Percentiles rank a stretch among this genome's conserved stretches.
Evolutionary conservation across 257 asterid species (phyloP).

Genomic region (Forsythia viridissima): DNA sequence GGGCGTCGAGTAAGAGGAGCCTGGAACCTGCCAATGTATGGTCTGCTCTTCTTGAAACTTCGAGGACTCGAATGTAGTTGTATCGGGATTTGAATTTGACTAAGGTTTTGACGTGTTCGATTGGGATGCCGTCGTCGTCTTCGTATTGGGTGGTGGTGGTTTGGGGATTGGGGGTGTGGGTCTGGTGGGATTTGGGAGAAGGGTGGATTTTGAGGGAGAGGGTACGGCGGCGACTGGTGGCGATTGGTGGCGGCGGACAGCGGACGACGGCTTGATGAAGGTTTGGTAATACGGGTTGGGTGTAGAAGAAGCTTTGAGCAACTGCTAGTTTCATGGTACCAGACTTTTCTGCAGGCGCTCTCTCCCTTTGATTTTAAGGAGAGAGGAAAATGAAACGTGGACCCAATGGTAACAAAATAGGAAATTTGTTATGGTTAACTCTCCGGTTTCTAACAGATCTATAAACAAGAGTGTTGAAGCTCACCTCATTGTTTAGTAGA

Average conservation of each 20-base stretch:
- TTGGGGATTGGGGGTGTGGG: conserved; percentile 30
- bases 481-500: no score
- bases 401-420: neutral
- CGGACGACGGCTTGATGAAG: neutral
- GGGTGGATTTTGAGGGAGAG: conserved; percentile 20
- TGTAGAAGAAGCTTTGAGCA: conserved; percentile 24
- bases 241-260: neutral
- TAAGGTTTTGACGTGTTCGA: conserved; percentile 67
- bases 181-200: conserved; percentile 17
- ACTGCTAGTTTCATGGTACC: conserved; percentile 18
- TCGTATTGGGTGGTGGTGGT: conserved; percentile 21
- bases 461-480: no score
- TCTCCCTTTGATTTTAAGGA: neutral
- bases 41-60: conserved; percentile 81
- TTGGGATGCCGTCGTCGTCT: conserved; percentile 69
- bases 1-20: conserved; percentile 80
- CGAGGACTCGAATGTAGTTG: conserved; percentile 80
- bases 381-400: neutral
- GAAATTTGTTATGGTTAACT: no score
- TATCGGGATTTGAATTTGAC: conserved; percentile 80
- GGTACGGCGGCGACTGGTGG: neutral
- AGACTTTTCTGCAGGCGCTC: neutral
- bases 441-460: no score
- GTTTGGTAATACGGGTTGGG: neutral
- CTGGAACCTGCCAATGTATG: conserved; percentile 86